Conservation (phyloP, 2,329 filamentous ascomycete genomes). For the Aspergillus sp. region DNA sequence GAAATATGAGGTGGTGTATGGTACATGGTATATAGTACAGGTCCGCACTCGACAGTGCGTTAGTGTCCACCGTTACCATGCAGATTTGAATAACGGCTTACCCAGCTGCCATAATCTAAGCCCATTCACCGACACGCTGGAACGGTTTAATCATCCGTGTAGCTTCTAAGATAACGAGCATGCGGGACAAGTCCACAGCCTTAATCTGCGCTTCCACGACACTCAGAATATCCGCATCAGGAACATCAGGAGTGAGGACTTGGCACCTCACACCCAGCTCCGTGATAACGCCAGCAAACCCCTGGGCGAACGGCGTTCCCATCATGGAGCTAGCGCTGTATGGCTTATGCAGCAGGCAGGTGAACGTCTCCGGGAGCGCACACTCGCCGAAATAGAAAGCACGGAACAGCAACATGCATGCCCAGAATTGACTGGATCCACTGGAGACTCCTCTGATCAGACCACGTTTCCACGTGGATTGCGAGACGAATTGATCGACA, state of each 20-base stretch:
- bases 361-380: constrained; percentile 48
- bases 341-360: constrained; percentile 31
- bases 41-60: too few relatives aligned
- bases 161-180: constrained; percentile 34
- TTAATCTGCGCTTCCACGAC: constrained; percentile 35
- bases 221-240: constrained; percentile 28
- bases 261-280: constrained; percentile 31
- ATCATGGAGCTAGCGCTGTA: constrained; percentile 19
- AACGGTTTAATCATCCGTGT: constrained; percentile 30
- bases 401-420: constrained; percentile 54
- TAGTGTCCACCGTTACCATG: background rate
- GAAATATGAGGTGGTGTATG: background rate
- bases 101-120: background rate
- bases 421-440: constrained; percentile 48
- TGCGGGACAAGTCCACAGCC: constrained; percentile 30
- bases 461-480: constrained; percentile 41
- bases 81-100: background rate
- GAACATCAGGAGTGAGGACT: constrained; percentile 23
- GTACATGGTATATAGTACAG: background rate
- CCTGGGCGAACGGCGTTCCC: constrained; percentile 17
- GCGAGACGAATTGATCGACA: constrained; percentile 50
- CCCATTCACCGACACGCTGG: constrained; percentile 33
- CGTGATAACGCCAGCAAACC: constrained; percentile 29
- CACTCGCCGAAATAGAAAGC: constrained; percentile 56
- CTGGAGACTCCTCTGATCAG: constrained; percentile 38